Evolutionary conservation across 208 protist genomes (phyloP), one percentile per base, ranked within the genome.

Genomic region (Acanthamoeba comandoni): DNA sequence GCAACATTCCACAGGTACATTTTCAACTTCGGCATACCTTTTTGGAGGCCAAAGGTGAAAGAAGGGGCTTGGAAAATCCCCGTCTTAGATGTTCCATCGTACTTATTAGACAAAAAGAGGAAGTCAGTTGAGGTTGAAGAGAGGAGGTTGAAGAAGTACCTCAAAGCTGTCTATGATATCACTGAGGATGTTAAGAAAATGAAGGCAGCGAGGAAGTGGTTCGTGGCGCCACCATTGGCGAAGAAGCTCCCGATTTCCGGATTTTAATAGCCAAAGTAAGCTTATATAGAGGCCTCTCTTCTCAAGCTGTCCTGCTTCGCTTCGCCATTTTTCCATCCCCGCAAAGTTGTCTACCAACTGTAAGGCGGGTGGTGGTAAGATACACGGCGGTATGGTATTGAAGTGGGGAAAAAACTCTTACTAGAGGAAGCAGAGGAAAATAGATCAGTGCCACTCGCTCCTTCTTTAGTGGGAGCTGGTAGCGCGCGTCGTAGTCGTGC

Each of bases 31-130:
- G 12, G n/a, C n/a, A 58, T 11, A 24, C 17, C 77, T 86, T 86
- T 58, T 65, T 86, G 55, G 51, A 53, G 31, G 70, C n/a, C 82
- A 9, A 90, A 75, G 48, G 82, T 65, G 24, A 90, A 90, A n/a
- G 82, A 58, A 0, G 82, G 82, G 9, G 60, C 82, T 53, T 75
- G 64, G n/a, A 90, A 65, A 48, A 90, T 90, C 24, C 49, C 29
- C 1, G 26, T 53, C 24, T 90, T 75, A 65, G 52, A 58, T 22
- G 17, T 57, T 17, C 62, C 22, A 51, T 90, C 82, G 62, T 75
- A 90, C 60, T 65, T 7, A 65, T 29, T 8, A 7, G 58, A 4
- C 5, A 65, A 65, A 29, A 65, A 5, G 58, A 5, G 24, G 5
- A 65, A 65, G 5, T 26, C 24, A 65, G 24, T 65, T 65, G 24